Evolutionary conservation across 2,329 filamentous ascomycete genomes (phyloP).

Genomic region (Monosporascus sp.): DNA sequence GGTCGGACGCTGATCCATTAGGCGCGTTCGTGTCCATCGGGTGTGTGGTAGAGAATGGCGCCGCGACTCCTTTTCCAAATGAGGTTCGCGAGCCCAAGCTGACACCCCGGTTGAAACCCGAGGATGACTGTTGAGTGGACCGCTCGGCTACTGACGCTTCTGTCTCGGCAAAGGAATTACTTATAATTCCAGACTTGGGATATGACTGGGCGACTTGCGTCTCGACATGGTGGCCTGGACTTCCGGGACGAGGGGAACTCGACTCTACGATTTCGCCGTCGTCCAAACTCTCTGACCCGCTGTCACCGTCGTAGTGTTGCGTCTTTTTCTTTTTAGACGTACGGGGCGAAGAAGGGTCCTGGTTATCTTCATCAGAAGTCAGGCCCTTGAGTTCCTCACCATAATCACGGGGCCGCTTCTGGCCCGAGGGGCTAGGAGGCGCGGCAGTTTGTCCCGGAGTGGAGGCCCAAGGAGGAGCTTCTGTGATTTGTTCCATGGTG

Average conservation of each 20-base stretch:
- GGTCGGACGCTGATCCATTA: background rate
- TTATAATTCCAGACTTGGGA: background rate
- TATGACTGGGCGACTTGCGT: background rate
- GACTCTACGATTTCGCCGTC: constrained; percentile 30
- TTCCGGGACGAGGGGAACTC: constrained; percentile 2
- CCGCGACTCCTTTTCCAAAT: constrained; percentile 13
- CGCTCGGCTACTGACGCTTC: constrained; percentile 1
- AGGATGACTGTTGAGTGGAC: constrained; percentile 2
- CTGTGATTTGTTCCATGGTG: constrained; percentile 4
- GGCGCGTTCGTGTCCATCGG: background rate
- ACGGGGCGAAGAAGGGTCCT: constrained; percentile 3
- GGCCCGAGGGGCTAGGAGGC: constrained; percentile 8
- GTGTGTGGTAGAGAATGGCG: constrained; percentile 5
- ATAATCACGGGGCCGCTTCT: constrained; percentile 24
- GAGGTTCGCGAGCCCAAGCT: constrained; percentile 18
- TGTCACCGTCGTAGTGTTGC: constrained; percentile 3
- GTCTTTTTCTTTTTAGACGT: constrained; percentile 19
- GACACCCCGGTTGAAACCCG: constrained; percentile 19
- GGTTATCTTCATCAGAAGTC: constrained; percentile 14
- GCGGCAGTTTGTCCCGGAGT: constrained; percentile 7
- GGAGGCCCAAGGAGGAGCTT: constrained; percentile 5
- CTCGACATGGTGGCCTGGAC: background rate
- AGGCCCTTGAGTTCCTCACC: constrained; percentile 27
- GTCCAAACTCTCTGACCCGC: constrained; percentile 21
- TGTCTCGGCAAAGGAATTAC: constrained; percentile 1